A percentile compares a stretch with the other conserved stretches of the same genome.
phyloP scores from a whole-genome alignment of 805 yeast genomes.

The Saccharomyces cerevisiae region DNA sequence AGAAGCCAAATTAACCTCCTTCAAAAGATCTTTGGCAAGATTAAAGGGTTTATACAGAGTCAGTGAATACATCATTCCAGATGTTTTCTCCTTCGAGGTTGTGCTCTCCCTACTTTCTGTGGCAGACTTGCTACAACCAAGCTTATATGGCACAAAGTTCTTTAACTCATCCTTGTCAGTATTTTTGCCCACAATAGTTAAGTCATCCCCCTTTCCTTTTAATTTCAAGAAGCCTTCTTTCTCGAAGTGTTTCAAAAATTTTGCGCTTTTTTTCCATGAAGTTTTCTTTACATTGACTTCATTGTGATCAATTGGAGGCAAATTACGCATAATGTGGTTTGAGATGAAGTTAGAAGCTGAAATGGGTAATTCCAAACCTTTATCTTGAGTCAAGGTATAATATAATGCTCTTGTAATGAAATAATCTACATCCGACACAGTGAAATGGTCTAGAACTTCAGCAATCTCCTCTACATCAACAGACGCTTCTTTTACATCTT shows the following conservation, averaged over 20 bases:
- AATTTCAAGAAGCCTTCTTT: slow-evolving; percentile 58
- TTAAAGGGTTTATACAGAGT: slow-evolving; percentile 51
- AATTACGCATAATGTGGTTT: slow-evolving; percentile 54
- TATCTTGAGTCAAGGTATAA: slow-evolving; percentile 54
- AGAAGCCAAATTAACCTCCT: slow-evolving; percentile 33
- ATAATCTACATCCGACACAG: slow-evolving; percentile 61
- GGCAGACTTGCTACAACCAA: slow-evolving; percentile 17
- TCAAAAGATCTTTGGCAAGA: slow-evolving; percentile 40
- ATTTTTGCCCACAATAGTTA: slow-evolving; percentile 47
- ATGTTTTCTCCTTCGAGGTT: slow-evolving; percentile 20
- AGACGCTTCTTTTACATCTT: slow-evolving; percentile 4
- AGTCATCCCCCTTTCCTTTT: slow-evolving; percentile 81
- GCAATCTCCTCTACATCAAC: slow-evolving; percentile 25
- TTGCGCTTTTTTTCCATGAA: slow-evolving; percentile 83
- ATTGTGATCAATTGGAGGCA: slow-evolving; percentile 56
- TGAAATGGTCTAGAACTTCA: slow-evolving; percentile 35
- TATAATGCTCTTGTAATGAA: slow-evolving; percentile 64
- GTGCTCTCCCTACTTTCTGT: slow-evolving; percentile 10
- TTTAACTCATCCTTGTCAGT: slow-evolving; percentile 42
- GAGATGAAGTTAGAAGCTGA: slow-evolving; percentile 70
- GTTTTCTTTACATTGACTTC: slow-evolving; percentile 64
- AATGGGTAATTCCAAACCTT: slow-evolving; percentile 52
- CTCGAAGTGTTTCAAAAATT: slow-evolving; percentile 80
- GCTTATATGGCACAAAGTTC: slow-evolving; percentile 58
- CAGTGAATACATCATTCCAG: slow-evolving; percentile 27